Percentiles rank a stretch among this genome's conserved stretches.
phyloP scores from a whole-genome alignment of 2,329 filamentous ascomycete species.

The Lanzia echinophila region DNA sequence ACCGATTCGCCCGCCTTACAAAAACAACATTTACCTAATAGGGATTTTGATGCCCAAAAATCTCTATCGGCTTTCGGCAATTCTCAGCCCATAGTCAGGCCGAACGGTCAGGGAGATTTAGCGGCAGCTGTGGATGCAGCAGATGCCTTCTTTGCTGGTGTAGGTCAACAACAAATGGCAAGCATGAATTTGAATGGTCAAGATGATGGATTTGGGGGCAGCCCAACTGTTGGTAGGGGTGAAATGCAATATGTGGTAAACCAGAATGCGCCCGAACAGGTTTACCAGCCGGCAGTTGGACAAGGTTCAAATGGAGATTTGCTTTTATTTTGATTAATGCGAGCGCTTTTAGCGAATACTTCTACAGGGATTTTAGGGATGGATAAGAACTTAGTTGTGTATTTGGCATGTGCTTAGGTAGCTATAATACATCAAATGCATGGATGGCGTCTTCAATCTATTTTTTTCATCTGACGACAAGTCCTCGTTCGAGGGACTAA shows the following conservation, averaged over 20 bases:
- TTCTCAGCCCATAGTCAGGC: constrained; percentile 28
- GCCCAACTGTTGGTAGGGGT: constrained; percentile 39
- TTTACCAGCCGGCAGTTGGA: constrained; percentile 62
- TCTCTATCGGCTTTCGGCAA: constrained; percentile 52
- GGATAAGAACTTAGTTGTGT: too few relatives aligned
- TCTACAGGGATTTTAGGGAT: too few relatives aligned
- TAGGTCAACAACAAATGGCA: constrained; percentile 68
- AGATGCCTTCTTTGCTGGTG: constrained; percentile 79
- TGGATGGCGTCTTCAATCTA: too few relatives aligned
- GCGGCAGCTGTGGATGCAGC: constrained; percentile 73
- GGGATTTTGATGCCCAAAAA: constrained; percentile 51
- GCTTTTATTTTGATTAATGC: constrained; percentile 33
- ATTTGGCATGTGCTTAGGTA: too few relatives aligned
- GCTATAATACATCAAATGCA: too few relatives aligned
- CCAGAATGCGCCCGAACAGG: constrained; percentile 71
- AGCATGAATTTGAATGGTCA: constrained; percentile 58
- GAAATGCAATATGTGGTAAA: constrained; percentile 66
- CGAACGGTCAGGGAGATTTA: constrained; percentile 42
- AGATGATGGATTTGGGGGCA: constrained; percentile 57
- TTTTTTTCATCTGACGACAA: too few relatives aligned
- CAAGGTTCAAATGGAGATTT: constrained; percentile 64
- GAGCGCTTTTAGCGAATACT: too few relatives aligned
- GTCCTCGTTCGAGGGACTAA: too few relatives aligned
- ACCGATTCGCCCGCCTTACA: constrained; percentile 82
- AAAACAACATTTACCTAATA: constrained; percentile 53